Conservation (phyloP, 345 rosid genomes). For the Lepidium africanum region DNA sequence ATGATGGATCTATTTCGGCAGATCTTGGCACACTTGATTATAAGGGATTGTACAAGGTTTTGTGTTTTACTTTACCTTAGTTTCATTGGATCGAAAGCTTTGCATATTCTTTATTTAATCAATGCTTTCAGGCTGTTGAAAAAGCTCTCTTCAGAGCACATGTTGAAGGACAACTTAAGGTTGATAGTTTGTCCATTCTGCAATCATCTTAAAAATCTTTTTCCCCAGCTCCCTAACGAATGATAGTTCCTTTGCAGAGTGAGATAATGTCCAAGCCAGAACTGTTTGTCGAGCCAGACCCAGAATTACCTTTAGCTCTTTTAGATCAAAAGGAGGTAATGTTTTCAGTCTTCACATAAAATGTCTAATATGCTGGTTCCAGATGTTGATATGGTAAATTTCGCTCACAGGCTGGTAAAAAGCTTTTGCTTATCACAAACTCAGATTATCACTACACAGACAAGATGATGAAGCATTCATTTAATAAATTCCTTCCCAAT, state of each 20-base stretch:
- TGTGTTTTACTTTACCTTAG: conserved; percentile 8
- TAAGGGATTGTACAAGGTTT: conserved; percentile 86
- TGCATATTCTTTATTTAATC: conserved; percentile 6
- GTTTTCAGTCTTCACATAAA: too few relatives aligned
- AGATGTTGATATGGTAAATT: conserved; percentile 4
- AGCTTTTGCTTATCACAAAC: conserved; percentile 88
- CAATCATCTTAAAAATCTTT: background rate
- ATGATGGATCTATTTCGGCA: conserved; percentile 69
- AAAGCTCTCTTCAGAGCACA: conserved; percentile 96
- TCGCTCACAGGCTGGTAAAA: conserved; percentile 81
- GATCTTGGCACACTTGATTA: conserved; percentile 77
- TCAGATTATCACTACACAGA: conserved; percentile 90
- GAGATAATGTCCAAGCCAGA: conserved; percentile 98
- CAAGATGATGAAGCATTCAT: conserved; percentile 98
- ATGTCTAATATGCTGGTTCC: too few relatives aligned
- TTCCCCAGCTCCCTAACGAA: conserved; percentile 3
- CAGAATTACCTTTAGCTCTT: conserved; percentile 84
- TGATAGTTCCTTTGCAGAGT: conserved; percentile 41
- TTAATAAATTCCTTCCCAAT: conserved; percentile 82
- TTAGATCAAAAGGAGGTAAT: conserved; percentile 93
- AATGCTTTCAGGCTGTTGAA: conserved; percentile 72
- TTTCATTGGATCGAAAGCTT: background rate
- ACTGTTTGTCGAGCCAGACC: conserved; percentile 93
- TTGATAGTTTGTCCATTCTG: conserved; percentile 11
- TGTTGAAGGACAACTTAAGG: conserved; percentile 97